Evolutionary conservation across 2,329 filamentous ascomycete genomes (phyloP), one percentile per base, ranked within the genome.

Genomic region (Geosmithia putterillii): DNA sequence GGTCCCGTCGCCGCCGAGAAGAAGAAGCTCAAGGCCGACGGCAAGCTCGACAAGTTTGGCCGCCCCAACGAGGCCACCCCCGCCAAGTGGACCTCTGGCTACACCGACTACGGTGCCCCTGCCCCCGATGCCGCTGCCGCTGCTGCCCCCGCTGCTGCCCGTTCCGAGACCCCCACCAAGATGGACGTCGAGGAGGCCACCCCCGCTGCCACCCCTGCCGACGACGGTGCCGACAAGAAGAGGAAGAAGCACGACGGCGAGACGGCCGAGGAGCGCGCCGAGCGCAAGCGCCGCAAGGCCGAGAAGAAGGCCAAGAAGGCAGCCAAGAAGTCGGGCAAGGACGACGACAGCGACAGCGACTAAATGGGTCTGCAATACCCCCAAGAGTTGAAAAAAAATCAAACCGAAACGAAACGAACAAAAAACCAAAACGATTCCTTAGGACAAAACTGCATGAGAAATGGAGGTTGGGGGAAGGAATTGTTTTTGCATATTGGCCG

Each of bases 11-110:
- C 92, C 41, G 69, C 83, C 41, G 88, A 96, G 76, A 98, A 98
- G 81, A 98, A 98, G 84, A 95, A 96, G 79, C 81, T 98, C 73
- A 96, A 96, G 80, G 86, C 89, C 43, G 85, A 87, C 53, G 92
- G 92, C 65, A 95, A 95, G 70, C 83, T 98, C 47, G 92, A 98
- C 73, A 98, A 98, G 81, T 96, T 80, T 56, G 92, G 92, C 52
- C 83, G 89, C 46, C 66, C 85, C 55, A 98, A 96, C 65, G 90
- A 95, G 63, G 79, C 81, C 50, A 98, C 92, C 5, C 92, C 92
- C 21, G 80, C 88, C 55, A 86, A 92, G 67, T 98, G 92, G 92
- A 88, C 85, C 54, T 68, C 76, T 34, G 84, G 86, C 52, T 98
- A 98, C 76, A 90, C 88, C 67, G 92, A 96, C 70, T 95, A 81